phyloP scores from a whole-genome alignment of 805 yeast species.

The Candida quercuum region DNA sequence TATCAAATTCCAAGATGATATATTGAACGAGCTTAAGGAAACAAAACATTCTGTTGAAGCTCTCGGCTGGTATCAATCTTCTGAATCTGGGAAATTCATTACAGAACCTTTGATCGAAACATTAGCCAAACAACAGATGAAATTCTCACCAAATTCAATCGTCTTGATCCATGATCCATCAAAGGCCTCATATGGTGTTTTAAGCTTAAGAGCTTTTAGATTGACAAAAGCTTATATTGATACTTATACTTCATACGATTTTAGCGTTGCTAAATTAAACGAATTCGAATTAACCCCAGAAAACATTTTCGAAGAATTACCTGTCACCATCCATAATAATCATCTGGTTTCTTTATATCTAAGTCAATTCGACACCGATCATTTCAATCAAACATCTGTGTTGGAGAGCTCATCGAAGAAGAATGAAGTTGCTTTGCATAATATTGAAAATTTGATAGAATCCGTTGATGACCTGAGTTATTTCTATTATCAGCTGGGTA shows the following conservation, averaged over 20 bases:
- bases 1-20: conserved; percentile 60
- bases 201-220: conserved; percentile 64
- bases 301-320: conserved; percentile 68
- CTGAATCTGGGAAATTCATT: conserved; percentile 64
- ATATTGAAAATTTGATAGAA: conserved; percentile 20
- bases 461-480: conserved; percentile 21
- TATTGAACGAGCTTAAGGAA: conserved; percentile 54
- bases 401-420: conserved; percentile 17
- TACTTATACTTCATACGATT: conserved; percentile 44
- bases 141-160: conserved; percentile 44
- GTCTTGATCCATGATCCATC: conserved; percentile 69
- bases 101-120: conserved; percentile 64
- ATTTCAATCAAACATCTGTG: conserved; percentile 15
- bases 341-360: conserved; percentile 57
- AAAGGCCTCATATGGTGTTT: conserved; percentile 54
- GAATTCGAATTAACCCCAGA: conserved; percentile 55
- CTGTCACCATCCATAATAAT: conserved; percentile 60
- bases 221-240: conserved; percentile 57
- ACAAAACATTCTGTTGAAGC: conserved; percentile 64
- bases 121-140: conserved; percentile 58
- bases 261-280: conserved; percentile 60
- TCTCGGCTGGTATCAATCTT: conserved; percentile 78
- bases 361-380: conserved; percentile 24
- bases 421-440: conserved; percentile 12
- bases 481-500: conserved; percentile 21